Conservation (phyloP, 2,329 filamentous ascomycete genomes). For the Phialophora macrospora region DNA sequence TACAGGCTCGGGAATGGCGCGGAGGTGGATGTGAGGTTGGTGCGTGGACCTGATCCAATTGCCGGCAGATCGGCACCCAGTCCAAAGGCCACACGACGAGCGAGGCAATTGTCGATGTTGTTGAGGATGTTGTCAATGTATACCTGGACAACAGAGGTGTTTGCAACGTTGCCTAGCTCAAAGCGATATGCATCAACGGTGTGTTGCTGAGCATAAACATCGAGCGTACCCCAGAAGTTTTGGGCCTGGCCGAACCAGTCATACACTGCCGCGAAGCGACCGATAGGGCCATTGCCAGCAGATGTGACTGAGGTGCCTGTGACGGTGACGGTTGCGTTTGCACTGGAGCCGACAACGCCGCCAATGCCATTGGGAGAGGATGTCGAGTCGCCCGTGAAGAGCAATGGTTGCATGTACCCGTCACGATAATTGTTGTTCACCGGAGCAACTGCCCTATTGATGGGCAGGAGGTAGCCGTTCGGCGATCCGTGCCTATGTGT, state of each 20-base stretch:
- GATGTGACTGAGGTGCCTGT: slow-evolving; percentile 66
- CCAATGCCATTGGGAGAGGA: slow-evolving; percentile 79
- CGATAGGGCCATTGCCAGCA: slow-evolving; percentile 64
- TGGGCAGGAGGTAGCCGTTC: slow-evolving; percentile 77
- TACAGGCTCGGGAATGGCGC: slow-evolving; percentile 30
- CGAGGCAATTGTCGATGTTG: slow-evolving; percentile 39
- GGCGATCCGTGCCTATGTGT: slow-evolving; percentile 65
- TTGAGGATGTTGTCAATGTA: slow-evolving; percentile 37
- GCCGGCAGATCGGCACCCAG: slow-evolving; percentile 35
- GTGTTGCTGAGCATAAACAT: slow-evolving; percentile 45
- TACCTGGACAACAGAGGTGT: slow-evolving; percentile 25
- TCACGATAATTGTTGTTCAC: slow-evolving; percentile 79
- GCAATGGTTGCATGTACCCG: slow-evolving; percentile 72
- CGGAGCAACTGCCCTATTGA: slow-evolving; percentile 75
- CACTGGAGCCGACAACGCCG: slow-evolving; percentile 30
- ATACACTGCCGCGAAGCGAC: slow-evolving; percentile 49
- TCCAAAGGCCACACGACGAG: slow-evolving; percentile 36
- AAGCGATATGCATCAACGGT: slow-evolving; percentile 47
- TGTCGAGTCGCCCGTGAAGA: slow-evolving; percentile 74
- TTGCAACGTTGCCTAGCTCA: slow-evolving; percentile 41
- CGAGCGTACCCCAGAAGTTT: slow-evolving; percentile 47
- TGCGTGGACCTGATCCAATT: slow-evolving; percentile 17
- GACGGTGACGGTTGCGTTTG: slow-evolving; percentile 58
- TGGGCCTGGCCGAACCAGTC: slow-evolving; percentile 48
- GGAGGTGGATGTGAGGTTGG: slow-evolving; percentile 20